phyloP scores from a whole-genome alignment of 2,329 filamentous ascomycete species.

The Purpureocillium lavendulum region DNA sequence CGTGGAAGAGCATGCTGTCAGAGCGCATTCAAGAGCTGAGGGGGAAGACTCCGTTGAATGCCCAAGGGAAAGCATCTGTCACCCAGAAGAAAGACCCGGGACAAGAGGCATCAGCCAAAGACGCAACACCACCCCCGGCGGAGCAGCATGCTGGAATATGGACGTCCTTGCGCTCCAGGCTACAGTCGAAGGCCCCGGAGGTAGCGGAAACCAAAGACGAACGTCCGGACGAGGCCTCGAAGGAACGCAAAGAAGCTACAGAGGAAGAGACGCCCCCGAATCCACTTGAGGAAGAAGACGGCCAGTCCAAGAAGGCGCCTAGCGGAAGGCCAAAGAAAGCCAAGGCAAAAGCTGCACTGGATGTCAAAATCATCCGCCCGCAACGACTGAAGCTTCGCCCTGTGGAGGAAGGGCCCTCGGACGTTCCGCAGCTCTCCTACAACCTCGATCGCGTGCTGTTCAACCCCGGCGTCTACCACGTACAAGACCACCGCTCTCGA shows the following conservation, averaged over 20 bases:
- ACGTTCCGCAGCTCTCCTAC: slow-evolving; percentile 57
- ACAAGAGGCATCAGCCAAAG: neutral
- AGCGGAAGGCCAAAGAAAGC: slow-evolving; percentile 4
- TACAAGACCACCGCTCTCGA: slow-evolving; percentile 78
- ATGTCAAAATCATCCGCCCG: slow-evolving; percentile 20
- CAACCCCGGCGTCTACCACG: slow-evolving; percentile 84
- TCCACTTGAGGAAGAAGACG: slow-evolving; percentile 2
- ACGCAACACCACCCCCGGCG: neutral
- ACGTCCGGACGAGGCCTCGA: no score
- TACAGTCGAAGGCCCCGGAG: slow-evolving; percentile 8
- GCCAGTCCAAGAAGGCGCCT: neutral
- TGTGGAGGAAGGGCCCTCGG: slow-evolving; percentile 21
- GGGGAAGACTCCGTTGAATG: no score
- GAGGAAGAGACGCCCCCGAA: slow-evolving; percentile 2
- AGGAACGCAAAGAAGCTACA: no score
- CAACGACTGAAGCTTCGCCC: slow-evolving; percentile 16
- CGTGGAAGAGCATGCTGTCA: slow-evolving; percentile 1
- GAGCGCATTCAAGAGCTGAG: neutral
- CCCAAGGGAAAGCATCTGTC: neutral
- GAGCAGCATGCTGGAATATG: slow-evolving; percentile 11
- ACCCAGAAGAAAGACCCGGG: neutral
- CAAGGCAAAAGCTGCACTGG: slow-evolving; percentile 6
- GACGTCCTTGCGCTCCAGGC: slow-evolving; percentile 18
- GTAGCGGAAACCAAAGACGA: no score
- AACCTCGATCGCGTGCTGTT: slow-evolving; percentile 87